Percentiles rank a stretch among this genome's conserved stretches.
Conservation (phyloP, 768 basidiomycete species). For the Psilocybe sp. region DNA sequence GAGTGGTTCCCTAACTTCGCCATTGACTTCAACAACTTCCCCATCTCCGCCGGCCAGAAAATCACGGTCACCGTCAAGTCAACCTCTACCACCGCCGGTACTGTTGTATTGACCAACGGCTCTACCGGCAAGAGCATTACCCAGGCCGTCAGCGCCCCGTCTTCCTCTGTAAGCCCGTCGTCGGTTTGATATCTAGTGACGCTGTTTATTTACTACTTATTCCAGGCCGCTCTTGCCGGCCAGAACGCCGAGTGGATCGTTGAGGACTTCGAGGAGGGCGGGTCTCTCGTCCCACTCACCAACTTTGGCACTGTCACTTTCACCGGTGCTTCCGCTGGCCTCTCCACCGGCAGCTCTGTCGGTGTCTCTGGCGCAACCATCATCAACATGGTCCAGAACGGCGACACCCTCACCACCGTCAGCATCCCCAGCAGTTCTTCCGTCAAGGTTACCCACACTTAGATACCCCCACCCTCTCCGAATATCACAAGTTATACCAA, state of each 20-base stretch:
- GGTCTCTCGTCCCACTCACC: conserved; percentile 13
- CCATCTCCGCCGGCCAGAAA: conserved; percentile 12
- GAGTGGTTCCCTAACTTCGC: conserved; percentile 19
- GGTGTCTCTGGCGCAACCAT: conserved; percentile 11
- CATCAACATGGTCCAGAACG: conserved; percentile 16
- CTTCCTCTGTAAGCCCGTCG: conserved; percentile 6
- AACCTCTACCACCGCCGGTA: conserved; percentile 14
- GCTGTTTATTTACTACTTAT: background rate
- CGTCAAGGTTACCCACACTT: conserved; percentile 8
- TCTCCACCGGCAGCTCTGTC: conserved; percentile 7
- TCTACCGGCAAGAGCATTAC: conserved; percentile 16
- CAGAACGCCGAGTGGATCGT: conserved; percentile 21
- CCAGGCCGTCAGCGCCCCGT: conserved; percentile 15
- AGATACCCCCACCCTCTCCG: background rate
- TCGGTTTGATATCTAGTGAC: background rate
- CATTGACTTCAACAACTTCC: conserved; percentile 14
- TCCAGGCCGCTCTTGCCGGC: conserved; percentile 13
- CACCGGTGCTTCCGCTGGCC: conserved; percentile 14
- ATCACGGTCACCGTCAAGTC: conserved; percentile 17
- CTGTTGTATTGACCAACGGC: conserved; percentile 13
- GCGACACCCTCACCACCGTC: conserved; percentile 10
- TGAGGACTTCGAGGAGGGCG: conserved; percentile 19
- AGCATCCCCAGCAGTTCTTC: conserved; percentile 5
- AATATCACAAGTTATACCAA: too few species aligned
- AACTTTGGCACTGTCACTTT: conserved; percentile 20